A percentile compares a stretch with the other conserved stretches of the same genome.
phyloP scores from a whole-genome alignment of 2,329 filamentous ascomycete genomes.

The Aureobasidium sp. region DNA sequence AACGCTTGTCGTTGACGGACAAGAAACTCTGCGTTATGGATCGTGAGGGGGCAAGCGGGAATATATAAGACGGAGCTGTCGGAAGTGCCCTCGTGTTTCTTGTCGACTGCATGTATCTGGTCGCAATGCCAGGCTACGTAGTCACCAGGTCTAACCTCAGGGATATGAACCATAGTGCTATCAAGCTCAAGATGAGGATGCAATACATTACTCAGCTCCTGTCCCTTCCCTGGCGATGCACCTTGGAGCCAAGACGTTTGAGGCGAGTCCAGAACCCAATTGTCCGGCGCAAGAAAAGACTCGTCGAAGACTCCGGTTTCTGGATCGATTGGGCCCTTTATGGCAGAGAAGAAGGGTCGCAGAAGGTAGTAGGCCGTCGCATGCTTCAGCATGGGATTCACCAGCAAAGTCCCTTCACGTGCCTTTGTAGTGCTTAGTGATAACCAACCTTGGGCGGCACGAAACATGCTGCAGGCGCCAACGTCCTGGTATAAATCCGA shows the following conservation, averaged over 20 bases:
- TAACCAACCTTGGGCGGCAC: conserved; percentile 87
- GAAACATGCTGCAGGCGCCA: conserved; percentile 74
- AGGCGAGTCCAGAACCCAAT: conserved; percentile 50
- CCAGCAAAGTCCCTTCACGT: conserved; percentile 67
- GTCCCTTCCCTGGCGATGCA: conserved; percentile 57
- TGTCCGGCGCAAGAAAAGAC: conserved; percentile 41
- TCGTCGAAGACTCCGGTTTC: conserved; percentile 22
- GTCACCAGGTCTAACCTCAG: conserved; percentile 61
- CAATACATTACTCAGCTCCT: conserved; percentile 55
- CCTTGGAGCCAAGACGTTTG: conserved; percentile 59
- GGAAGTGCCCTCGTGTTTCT: conserved; percentile 57
- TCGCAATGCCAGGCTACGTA: conserved; percentile 70
- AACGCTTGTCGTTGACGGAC: conserved; percentile 64
- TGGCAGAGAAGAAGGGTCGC: conserved; percentile 70
- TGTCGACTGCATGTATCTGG: conserved; percentile 67
- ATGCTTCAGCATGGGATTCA: conserved; percentile 68
- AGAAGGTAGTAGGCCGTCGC: conserved; percentile 74
- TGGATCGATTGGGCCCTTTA: conserved; percentile 30
- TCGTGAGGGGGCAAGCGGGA: conserved; percentile 73
- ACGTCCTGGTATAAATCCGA: conserved; percentile 72
- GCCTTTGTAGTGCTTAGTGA: conserved; percentile 52
- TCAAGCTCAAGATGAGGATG: conserved; percentile 64
- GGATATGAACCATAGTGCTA: conserved; percentile 63
- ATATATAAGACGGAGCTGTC: conserved; percentile 89
- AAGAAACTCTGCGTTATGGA: conserved; percentile 64